Evolutionary conservation across 2,329 filamentous ascomycete species (phyloP).

Genomic region (Cladosporium cucumerinum): DNA sequence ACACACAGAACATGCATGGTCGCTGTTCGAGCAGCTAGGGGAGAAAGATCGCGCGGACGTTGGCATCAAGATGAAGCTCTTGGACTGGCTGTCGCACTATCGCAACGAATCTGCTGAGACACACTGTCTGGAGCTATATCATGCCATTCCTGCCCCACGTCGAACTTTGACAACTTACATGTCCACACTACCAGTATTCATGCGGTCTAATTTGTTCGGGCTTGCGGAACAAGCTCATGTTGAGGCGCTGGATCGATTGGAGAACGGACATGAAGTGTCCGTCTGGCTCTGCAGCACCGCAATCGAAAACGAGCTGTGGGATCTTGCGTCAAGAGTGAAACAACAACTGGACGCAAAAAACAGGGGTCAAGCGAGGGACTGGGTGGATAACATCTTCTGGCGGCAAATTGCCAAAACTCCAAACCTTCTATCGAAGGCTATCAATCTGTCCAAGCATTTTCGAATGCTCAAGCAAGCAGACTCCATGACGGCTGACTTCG

Average conservation of each 20-base stretch:
- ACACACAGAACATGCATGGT: slow-evolving; percentile 30
- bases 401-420: slow-evolving; percentile 22
- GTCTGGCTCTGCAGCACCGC: slow-evolving; percentile 23
- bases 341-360: slow-evolving; percentile 18
- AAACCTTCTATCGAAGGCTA: slow-evolving; percentile 20
- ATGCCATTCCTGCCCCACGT: slow-evolving; percentile 22
- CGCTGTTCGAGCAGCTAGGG: slow-evolving; percentile 35
- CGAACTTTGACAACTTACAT: slow-evolving; percentile 25
- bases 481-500: slow-evolving; percentile 6
- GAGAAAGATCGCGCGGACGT: slow-evolving; percentile 23
- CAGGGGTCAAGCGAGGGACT: not conserved
- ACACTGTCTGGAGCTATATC: slow-evolving; percentile 27
- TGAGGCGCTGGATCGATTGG: slow-evolving; percentile 28
- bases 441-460: slow-evolving; percentile 17
- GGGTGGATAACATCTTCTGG: slow-evolving; percentile 25
- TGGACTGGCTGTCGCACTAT: slow-evolving; percentile 26
- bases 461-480: slow-evolving; percentile 7
- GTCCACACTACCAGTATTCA: slow-evolving; percentile 20
- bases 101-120: slow-evolving; percentile 21
- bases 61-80: slow-evolving; percentile 26
- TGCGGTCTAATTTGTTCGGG: slow-evolving; percentile 19
- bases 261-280: slow-evolving; percentile 26
- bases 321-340: slow-evolving; percentile 20
- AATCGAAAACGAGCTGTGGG: slow-evolving; percentile 20
- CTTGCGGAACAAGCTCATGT: slow-evolving; percentile 23